These are phyloP conservation scores for Laguncularia racemosa DNA, from an alignment of 345 rosid genomes.

Conservation along the genomic window DNA sequence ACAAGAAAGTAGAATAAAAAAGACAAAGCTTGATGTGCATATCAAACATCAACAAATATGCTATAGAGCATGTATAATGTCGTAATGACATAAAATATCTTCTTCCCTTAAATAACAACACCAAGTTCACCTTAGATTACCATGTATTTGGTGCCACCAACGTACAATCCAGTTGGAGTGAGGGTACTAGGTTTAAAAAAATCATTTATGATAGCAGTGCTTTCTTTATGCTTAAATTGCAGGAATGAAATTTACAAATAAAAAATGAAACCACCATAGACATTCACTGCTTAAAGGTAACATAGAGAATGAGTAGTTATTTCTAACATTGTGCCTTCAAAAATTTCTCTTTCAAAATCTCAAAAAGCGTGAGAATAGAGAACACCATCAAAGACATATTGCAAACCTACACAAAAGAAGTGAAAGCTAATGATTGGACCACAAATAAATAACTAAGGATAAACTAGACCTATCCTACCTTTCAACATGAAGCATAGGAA, in stretches of 20 bases:
- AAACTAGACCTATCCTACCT: too few species aligned
- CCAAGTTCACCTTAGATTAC: conserved; percentile 44
- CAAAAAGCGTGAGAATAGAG: too few species aligned
- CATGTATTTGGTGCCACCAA: conserved; percentile 42
- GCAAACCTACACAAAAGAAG: too few species aligned
- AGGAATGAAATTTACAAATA: neutral
- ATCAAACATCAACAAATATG: neutral
- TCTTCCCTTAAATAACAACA: conserved; percentile 42
- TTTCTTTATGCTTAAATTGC: conserved; percentile 24
- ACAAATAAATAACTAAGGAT: too few species aligned
- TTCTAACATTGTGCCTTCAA: too few species aligned
- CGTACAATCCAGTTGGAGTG: conserved; percentile 35
- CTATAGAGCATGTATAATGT: neutral
- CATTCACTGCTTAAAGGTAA: neutral
- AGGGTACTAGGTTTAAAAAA: conserved; percentile 36
- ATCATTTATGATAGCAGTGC: conserved; percentile 24
- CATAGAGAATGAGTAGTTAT: neutral
- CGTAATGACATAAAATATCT: conserved; percentile 11
- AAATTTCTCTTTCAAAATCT: too few species aligned
- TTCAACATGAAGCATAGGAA: too few species aligned
- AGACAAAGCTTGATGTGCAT: neutral
- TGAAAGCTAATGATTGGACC: too few species aligned
- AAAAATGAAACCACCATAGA: too few species aligned
- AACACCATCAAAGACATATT: too few species aligned
- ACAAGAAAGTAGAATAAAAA: neutral